Evolutionary conservation across 2,329 filamentous ascomycete genomes (phyloP).

Genomic region (Epichloe coenophiala): DNA sequence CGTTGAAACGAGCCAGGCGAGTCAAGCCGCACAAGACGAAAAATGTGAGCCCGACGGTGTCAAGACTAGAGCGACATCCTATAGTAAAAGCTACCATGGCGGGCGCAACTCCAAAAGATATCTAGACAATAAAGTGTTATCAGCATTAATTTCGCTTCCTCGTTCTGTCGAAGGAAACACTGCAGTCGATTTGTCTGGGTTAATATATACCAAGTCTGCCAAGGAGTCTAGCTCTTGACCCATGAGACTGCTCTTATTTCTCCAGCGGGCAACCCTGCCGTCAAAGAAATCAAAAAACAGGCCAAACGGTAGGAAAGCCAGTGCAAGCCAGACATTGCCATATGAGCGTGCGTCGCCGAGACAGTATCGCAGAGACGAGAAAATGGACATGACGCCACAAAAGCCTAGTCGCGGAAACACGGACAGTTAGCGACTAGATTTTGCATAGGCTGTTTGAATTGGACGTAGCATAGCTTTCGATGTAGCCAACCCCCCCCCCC

Average conservation of each 20-base stretch:
- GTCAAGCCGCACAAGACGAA: slow-evolving; percentile 94
- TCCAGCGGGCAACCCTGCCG: slow-evolving; percentile 90
- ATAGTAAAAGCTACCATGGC: slow-evolving; percentile 79
- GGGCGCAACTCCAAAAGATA: slow-evolving; percentile 89
- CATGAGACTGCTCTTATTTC: slow-evolving; percentile 95
- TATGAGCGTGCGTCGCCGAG: slow-evolving; percentile 54
- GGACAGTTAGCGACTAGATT: background rate
- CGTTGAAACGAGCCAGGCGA: slow-evolving; percentile 91
- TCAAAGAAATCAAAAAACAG: slow-evolving; percentile 98
- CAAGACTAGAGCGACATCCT: slow-evolving; percentile 69
- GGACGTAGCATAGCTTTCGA: background rate
- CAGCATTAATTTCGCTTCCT: background rate
- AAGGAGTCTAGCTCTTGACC: slow-evolving; percentile 94
- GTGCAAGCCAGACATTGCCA: slow-evolving; percentile 65
- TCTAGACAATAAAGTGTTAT: slow-evolving; percentile 35
- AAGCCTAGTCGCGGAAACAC: slow-evolving; percentile 38
- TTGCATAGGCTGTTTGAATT: background rate
- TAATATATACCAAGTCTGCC: slow-evolving; percentile 65
- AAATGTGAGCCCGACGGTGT: slow-evolving; percentile 68
- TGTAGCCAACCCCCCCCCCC: background rate
- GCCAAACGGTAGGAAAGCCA: slow-evolving; percentile 80
- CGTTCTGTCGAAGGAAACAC: background rate
- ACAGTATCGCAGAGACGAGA: slow-evolving; percentile 89
- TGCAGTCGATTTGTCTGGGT: background rate
- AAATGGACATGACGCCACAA: slow-evolving; percentile 88